Base-by-base conservation (phyloP, 2,329 filamentous ascomycete species). In the Pezicula neosporulosa region DNA sequence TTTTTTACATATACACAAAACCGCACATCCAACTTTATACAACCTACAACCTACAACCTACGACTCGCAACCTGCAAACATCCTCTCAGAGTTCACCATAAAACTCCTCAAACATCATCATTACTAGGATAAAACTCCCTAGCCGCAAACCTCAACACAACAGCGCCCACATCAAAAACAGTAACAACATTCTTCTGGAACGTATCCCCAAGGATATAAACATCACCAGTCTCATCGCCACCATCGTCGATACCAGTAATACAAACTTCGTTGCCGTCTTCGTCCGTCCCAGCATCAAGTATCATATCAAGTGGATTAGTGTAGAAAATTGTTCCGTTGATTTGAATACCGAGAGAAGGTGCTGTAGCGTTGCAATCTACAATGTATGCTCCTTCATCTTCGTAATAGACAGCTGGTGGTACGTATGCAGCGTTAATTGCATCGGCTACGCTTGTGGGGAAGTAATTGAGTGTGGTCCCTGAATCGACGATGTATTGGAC, bases 181-280 rank as follows among this genome's bases (percentile, higher is more conserved):
- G 70, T 65, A 4, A 80, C 62, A 1, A 78, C 76, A 54, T 75
- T 77, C 62, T 75, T 76, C 62, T 77, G 63, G 55, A 76, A 78
- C 4, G 69, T 63, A 48, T 73, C 73, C 0, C 76, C 76, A 44
- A 78, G 55, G 39, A 77, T 71, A 21, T 46, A 56, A 24, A 71
- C 44, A 5, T 62, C 66, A 1, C 63, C 50, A 4, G 56, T 56
- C 37, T 68, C 41, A 3, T 62, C 66, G 13, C 59, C 60, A n/a
- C 58, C 64, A 38, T 63, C 55, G 41, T 68, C 58, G 27, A 71
- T 60, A 6, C 61, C 70, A 37, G 60, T 62, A 2, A 70, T 60
- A 50, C 70, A 72, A n/a, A 54, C 15, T 19, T 52, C 49, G 6
- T 58, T 59, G 15, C 48, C 55, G 21, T 50, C 47, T 18, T 57